phyloP scores from a whole-genome alignment of 139 green algal genomes.

The Chlorella sp. region DNA sequence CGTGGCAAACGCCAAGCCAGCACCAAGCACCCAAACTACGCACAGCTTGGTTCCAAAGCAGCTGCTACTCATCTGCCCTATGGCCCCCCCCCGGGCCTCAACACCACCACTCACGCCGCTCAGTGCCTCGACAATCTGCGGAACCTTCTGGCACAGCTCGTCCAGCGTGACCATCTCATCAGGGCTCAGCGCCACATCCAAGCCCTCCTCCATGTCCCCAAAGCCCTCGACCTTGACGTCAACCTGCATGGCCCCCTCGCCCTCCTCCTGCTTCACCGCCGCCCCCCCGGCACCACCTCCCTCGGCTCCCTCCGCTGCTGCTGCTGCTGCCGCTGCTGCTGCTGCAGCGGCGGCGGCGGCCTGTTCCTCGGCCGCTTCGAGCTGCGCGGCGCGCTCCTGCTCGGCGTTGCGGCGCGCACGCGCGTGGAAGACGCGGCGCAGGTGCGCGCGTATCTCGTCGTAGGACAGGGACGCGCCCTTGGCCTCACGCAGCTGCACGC shows the following conservation, averaged over 20 bases:
- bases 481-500: conserved; percentile 12
- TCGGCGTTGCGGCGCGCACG: background rate
- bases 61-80: too few species aligned
- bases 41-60: too few species aligned
- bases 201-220: background rate
- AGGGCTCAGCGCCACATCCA: background rate
- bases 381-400: conserved; percentile 3
- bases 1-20: too few species aligned
- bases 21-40: too few species aligned
- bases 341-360: conserved; percentile 4
- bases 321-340: conserved; percentile 3
- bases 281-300: background rate
- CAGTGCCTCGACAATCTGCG: background rate
- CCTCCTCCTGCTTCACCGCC: background rate
- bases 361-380: background rate
- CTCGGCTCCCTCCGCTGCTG: background rate
- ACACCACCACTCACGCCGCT: background rate
- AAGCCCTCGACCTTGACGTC: background rate
- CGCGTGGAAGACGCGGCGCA: conserved; percentile 13
- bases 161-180: background rate
- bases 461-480: conserved; percentile 4
- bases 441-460: background rate
- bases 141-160: conserved; percentile 1
- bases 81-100: background rate
- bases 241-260: background rate